Conservation (phyloP, 106 monocot species). For the Phalaenopsis equestris region DNA sequence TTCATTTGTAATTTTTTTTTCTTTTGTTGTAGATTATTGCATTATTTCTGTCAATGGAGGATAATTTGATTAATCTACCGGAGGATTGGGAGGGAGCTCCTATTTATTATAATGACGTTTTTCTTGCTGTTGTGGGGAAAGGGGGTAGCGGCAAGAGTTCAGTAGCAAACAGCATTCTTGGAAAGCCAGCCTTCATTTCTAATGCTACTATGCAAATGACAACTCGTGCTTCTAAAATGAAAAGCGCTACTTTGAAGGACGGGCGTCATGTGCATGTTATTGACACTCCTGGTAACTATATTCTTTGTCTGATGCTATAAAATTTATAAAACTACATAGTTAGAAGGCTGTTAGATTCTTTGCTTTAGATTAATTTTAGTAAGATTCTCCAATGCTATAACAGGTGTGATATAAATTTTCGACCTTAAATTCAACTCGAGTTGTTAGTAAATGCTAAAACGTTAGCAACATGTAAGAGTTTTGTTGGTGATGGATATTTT, state of each 20-base stretch:
- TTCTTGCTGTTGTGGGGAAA: conserved; percentile 70
- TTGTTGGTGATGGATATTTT: no score
- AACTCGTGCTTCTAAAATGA: conserved; percentile 52
- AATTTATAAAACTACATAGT: not conserved
- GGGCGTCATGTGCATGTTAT: conserved; percentile 76
- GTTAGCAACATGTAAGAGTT: no score
- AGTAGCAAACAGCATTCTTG: conserved; percentile 80
- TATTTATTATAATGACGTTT: conserved; percentile 15
- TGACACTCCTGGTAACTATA: conserved; percentile 54
- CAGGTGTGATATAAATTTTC: not conserved
- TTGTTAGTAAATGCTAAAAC: no score
- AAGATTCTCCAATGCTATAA: no score
- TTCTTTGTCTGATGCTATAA: not conserved
- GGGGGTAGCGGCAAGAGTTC: conserved; percentile 87
- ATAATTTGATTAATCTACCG: no score
- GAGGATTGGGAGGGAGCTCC: conserved; percentile 60
- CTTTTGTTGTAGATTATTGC: no score
- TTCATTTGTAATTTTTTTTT: no score
- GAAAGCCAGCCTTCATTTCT: conserved; percentile 51
- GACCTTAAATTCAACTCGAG: no score
- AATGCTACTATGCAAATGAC: conserved; percentile 36
- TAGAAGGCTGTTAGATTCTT: not conserved
- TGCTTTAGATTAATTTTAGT: not conserved
- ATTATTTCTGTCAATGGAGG: no score
- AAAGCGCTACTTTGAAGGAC: conserved; percentile 40